A percentile compares a stretch with the other conserved stretches of the same genome.
phyloP scores from a whole-genome alignment of 495 filamentous ascomycete genomes.

The Penicillium canescens region DNA sequence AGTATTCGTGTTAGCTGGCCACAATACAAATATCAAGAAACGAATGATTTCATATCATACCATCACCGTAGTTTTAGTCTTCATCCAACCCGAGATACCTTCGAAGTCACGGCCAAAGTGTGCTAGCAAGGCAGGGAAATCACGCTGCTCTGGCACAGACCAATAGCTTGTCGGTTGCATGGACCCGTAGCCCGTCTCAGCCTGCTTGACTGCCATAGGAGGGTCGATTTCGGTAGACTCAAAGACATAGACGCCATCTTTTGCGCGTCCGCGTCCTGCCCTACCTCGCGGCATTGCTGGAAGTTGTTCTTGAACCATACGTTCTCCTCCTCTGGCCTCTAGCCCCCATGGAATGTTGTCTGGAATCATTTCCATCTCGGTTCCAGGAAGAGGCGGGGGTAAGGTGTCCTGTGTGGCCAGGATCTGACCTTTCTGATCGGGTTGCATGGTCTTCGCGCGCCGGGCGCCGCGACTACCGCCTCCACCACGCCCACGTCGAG shows the following conservation, averaged over 20 bases:
- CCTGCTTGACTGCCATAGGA: constrained; percentile 26
- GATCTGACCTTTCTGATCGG: constrained; percentile 30
- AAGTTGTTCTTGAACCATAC: constrained; percentile 24
- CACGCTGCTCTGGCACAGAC: constrained; percentile 87
- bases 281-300: constrained; percentile 29
- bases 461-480: constrained; percentile 36
- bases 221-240: constrained; percentile 43
- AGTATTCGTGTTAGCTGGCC: constrained; percentile 29
- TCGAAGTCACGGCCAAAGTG: constrained; percentile 89
- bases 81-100: constrained; percentile 82
- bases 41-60: constrained; percentile 47
- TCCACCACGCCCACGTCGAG: constrained; percentile 45
- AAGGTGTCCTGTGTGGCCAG: constrained; percentile 17
- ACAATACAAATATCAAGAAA: not conserved
- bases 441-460: constrained; percentile 36
- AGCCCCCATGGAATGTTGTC: constrained; percentile 29
- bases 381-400: constrained; percentile 19
- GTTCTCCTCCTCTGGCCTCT: constrained; percentile 21
- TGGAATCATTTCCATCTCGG: constrained; percentile 34
- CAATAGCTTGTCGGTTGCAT: constrained; percentile 88
- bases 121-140: constrained; percentile 75
- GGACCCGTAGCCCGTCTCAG: constrained; percentile 44
- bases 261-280: constrained; percentile 34
- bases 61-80: constrained; percentile 92
- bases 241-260: constrained; percentile 43